Evolutionary conservation across 2,329 filamentous ascomycete genomes (phyloP), one percentile per base, ranked within the genome.

Genomic region (Teratosphaeria gauchensis): DNA sequence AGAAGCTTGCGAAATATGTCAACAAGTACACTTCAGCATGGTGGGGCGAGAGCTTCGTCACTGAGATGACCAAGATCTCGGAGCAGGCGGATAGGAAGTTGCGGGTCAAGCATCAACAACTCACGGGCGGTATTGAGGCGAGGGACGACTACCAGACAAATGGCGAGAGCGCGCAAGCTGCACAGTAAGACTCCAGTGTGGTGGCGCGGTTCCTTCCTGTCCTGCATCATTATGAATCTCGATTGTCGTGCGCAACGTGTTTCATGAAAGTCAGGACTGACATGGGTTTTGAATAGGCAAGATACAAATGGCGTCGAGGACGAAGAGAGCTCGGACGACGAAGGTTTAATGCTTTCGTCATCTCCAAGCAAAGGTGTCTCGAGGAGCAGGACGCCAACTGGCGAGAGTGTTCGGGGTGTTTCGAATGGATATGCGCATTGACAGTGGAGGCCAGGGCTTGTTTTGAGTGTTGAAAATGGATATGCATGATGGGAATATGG

Each of bases 11-110:
- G 71, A 89, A 89, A 75, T 97, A 97, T 71, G 90, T 97, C 60
- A 92, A 92, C 76, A 96, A 96, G 78, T 97, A 96, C 76, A 99
- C 94, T 1, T 85, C 90, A 72, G 89, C 92, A 9, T 96, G 94
- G 87, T 97, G 92, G 92, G 92, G 92, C 30, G 84, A 92, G 72
- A 92, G 88, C 64, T 97, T 97, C 71, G 91, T 96, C 55, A 83
- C 84, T 12, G 92, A 96, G 74, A 81, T 97, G 63, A 84, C 76
- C 7, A 78, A 80, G 61, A 83, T 85, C 64, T 82, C 81, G 19
- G 75, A 76, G 58, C 76, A 77, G 52, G 74, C 76, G 9, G 78
- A 80, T 67, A 76, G 76, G 71, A 80, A 80, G 65, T 65, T 81
- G 57, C 75, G 73, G 60, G 69, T 77, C 8, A 66, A 68, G 32